Base-by-base conservation (phyloP, 2,329 filamentous ascomycete species). In the Diatrype stigma region DNA sequence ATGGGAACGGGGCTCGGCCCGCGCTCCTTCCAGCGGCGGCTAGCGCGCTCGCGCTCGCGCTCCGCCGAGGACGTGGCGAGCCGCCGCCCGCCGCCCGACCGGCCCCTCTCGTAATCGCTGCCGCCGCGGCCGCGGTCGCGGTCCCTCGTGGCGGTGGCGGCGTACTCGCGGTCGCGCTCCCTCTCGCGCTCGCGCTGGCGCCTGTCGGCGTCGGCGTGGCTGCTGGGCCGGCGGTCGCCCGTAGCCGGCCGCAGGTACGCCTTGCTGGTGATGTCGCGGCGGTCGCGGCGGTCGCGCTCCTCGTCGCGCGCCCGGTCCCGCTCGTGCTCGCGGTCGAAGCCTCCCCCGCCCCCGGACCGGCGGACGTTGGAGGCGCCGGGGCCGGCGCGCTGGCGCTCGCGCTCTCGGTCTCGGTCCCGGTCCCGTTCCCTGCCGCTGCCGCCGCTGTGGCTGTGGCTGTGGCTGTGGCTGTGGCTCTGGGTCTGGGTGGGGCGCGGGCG, bases 191-290 rank as follows among this genome's bases (percentile, higher is more conserved):
- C n/a, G n/a, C n/a, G 48, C 10, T 53, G 48, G 47, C 65, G 63
- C 60, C 61, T 63, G 7, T 64, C 65, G 11, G 59, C 44, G 46
- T 67, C 65, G 3, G 61, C 55, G 28, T 67, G 64, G 45, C 65
- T 67, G 45, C 64, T 67, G 2, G 64, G n/a, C n/a, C n/a, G 60
- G 47, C 65, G 57, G 38, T 63, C 58, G n/a, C 51, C 56, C 23
- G 56, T 26, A 6, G 47, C 46, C 12, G 65, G 64, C 8, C 62
- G 60, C 26, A 66, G 47, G 55, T 65, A 63, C 14, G 46, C 56
- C n/a, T 58, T 60, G 42, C 61, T n/a, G n/a, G n/a, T n/a, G n/a
- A n/a, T n/a, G n/a, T n/a, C n/a, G n/a, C n/a, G n/a, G n/a, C n/a
- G n/a, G n/a, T n/a, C n/a, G n/a, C n/a, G n/a, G n/a, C n/a, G n/a